phyloP scores from a whole-genome alignment of 176 grass and related monocot species.

The Ensete glaucum region DNA sequence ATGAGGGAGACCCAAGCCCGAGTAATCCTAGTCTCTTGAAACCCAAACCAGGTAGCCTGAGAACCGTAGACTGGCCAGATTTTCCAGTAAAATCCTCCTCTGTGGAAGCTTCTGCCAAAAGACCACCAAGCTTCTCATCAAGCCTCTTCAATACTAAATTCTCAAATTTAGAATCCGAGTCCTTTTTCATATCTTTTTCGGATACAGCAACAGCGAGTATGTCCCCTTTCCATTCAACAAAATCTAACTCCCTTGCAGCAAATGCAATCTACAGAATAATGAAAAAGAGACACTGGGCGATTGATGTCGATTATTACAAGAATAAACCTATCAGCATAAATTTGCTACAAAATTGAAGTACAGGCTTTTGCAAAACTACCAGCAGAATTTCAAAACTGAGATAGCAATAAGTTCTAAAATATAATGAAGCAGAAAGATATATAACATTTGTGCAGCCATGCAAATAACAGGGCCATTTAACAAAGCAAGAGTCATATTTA shows the following conservation, averaged over 20 bases:
- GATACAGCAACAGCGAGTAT: constrained; percentile 72
- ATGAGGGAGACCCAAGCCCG: constrained; percentile 54
- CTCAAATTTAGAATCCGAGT: constrained; percentile 66
- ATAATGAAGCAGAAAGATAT: background rate
- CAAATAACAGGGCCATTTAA: too few species aligned
- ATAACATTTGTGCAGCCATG: too few species aligned
- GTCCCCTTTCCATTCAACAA: constrained; percentile 81
- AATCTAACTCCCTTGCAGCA: constrained; percentile 57
- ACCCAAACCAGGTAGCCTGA: constrained; percentile 60
- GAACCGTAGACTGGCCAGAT: constrained; percentile 59
- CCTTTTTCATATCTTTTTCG: constrained; percentile 79
- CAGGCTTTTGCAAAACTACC: background rate
- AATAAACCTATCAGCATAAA: background rate
- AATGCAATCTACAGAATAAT: constrained; percentile 48
- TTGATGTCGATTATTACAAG: background rate
- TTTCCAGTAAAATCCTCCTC: constrained; percentile 96
- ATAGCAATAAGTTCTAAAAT: background rate
- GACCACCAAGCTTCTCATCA: constrained; percentile 55
- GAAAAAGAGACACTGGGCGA: background rate
- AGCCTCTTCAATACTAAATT: constrained; percentile 63
- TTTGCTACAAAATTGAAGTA: background rate
- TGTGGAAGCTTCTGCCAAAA: constrained; percentile 49
- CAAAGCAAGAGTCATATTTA: too few species aligned
- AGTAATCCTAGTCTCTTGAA: constrained; percentile 82
- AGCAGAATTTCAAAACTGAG: background rate